Conservation (phyloP, 331 rosid species). For the Cucumis variabilis region DNA sequence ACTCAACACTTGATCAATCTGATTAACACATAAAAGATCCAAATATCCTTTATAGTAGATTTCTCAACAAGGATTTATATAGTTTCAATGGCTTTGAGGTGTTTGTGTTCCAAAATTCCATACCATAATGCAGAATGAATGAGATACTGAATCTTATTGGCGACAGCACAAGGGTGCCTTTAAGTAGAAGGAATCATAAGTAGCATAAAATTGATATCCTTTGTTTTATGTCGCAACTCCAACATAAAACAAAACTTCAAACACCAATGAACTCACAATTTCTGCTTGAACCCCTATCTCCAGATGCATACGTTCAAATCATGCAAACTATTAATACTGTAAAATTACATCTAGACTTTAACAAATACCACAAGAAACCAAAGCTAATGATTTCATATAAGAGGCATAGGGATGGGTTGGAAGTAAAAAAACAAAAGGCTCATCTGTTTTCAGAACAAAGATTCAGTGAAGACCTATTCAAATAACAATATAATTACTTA, state of each 20-base stretch:
- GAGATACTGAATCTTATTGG: background rate
- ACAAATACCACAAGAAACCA: too few relatives aligned
- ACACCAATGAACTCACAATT: constrained; percentile 54
- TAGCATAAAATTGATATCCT: background rate
- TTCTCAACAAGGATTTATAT: background rate
- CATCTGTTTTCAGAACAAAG: too few relatives aligned
- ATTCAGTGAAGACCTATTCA: too few relatives aligned
- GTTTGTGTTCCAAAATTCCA: constrained; percentile 8
- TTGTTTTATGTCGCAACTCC: constrained; percentile 59
- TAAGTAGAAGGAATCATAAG: constrained; percentile 15
- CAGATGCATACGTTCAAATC: too few relatives aligned
- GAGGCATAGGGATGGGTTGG: too few relatives aligned
- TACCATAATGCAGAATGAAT: background rate
- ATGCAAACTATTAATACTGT: too few relatives aligned
- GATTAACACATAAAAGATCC: background rate
- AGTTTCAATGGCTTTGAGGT: constrained; percentile 14
- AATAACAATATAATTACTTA: too few relatives aligned
- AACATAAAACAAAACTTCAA: constrained; percentile 67
- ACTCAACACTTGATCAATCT: background rate
- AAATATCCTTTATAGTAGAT: background rate
- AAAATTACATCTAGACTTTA: too few relatives aligned
- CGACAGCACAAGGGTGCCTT: background rate
- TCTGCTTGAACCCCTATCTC: constrained; percentile 68
- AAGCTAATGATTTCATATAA: too few relatives aligned
- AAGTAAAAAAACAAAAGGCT: too few relatives aligned